Evolutionary conservation across 441 rosid species (phyloP).

Genomic region (Manihot esculenta): DNA sequence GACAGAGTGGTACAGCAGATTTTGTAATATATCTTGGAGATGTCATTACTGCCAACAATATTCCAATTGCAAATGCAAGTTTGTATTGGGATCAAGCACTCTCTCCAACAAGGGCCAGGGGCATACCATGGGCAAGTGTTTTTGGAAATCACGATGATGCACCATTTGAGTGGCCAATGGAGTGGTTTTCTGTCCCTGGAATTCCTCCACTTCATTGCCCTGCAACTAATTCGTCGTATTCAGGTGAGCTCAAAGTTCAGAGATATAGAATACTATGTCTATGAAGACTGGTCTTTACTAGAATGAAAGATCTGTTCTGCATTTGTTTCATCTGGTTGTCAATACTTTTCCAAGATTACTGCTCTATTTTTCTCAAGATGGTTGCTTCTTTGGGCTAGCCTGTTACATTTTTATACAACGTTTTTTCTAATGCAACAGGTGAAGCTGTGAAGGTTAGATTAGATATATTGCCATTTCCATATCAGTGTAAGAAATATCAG

Average conservation of each 20-base stretch:
- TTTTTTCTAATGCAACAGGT: not conserved
- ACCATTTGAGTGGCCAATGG: constrained; percentile 68
- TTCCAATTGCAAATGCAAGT: constrained; percentile 64
- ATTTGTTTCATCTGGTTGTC: not conserved
- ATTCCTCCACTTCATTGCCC: constrained; percentile 63
- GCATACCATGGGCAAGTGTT: constrained; percentile 68
- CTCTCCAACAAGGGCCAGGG: constrained; percentile 63
- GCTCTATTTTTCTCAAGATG: not conserved
- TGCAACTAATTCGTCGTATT: constrained; percentile 30
- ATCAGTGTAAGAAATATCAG: not conserved
- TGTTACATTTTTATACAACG: not conserved
- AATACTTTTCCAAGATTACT: not conserved
- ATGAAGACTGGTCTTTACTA: not conserved
- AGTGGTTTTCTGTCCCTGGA: constrained; percentile 76
- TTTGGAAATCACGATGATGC: constrained; percentile 93
- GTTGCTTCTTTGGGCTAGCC: constrained; percentile 4
- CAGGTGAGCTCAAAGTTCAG: constrained; percentile 28
- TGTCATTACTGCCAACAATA: constrained; percentile 78
- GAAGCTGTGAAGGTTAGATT: not conserved
- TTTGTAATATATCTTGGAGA: constrained; percentile 87
- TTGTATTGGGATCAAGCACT: constrained; percentile 76
- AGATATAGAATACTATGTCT: not conserved
- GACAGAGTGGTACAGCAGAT: constrained; percentile 40
- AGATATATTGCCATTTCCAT: not conserved
- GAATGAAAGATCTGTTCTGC: not conserved